These are phyloP conservation scores for Pythium rhizo-oryzae DNA, from an alignment of 352 stramenopile genomes.

Conservation along the genomic window DNA sequence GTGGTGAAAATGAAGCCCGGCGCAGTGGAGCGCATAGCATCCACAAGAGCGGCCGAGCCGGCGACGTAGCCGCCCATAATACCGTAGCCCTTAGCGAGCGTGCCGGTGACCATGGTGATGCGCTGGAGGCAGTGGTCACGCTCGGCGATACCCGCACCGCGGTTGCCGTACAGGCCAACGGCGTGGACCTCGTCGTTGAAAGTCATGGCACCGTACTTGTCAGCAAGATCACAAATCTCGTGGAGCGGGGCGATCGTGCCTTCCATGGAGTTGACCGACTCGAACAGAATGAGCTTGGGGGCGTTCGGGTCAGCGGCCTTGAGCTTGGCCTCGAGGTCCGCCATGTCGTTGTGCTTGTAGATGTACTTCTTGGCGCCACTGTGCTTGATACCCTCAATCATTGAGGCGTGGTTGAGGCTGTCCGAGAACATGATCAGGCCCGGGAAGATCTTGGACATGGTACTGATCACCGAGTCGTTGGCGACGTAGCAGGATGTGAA, in stretches of 20 bases:
- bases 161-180: slow-evolving; percentile 88
- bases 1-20: slow-evolving; percentile 93
- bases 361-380: slow-evolving; percentile 79
- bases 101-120: slow-evolving; percentile 91
- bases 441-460: slow-evolving; percentile 91
- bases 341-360: slow-evolving; percentile 88
- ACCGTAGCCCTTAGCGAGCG: slow-evolving; percentile 89
- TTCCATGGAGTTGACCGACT: slow-evolving; percentile 91
- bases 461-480: slow-evolving; percentile 90
- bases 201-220: slow-evolving; percentile 93
- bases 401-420: slow-evolving; percentile 90
- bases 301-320: slow-evolving; percentile 65
- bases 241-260: slow-evolving; percentile 83
- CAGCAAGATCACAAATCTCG: slow-evolving; percentile 84
- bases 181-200: slow-evolving; percentile 93
- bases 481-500: slow-evolving; percentile 92
- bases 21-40: slow-evolving; percentile 87
- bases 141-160: slow-evolving; percentile 83
- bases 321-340: slow-evolving; percentile 79
- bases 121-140: slow-evolving; percentile 85
- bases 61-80: slow-evolving; percentile 93
- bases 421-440: slow-evolving; percentile 91
- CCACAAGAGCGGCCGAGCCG: slow-evolving; percentile 77
- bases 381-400: slow-evolving; percentile 88
- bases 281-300: slow-evolving; percentile 86